A percentile compares a stretch with the other conserved stretches of the same genome.
Conservation (phyloP, 441 rosid genomes). For the Pelargonium myrrhifolium region DNA sequence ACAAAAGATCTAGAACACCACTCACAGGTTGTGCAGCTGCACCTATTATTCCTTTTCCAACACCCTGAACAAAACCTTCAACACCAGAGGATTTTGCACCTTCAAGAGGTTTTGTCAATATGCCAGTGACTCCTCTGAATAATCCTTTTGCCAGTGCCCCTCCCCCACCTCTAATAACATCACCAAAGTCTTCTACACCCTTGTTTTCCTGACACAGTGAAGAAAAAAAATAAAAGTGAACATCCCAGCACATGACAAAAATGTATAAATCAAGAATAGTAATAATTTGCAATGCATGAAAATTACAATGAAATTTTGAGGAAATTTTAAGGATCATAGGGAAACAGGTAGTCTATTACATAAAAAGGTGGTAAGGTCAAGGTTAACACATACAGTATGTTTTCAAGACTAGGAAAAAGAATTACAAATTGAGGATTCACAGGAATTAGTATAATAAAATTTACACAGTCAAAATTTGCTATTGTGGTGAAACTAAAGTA, state of each 20-base stretch:
- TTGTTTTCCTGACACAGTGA: conserved; percentile 63
- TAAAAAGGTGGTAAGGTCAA: too few species aligned
- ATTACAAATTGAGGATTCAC: too few species aligned
- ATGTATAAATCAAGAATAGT: not conserved
- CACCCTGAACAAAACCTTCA: conserved; percentile 96
- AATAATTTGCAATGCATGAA: not conserved
- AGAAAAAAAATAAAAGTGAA: not conserved
- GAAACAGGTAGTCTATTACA: too few species aligned
- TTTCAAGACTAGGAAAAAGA: too few species aligned
- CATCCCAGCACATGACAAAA: not conserved
- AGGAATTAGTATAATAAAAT: too few species aligned
- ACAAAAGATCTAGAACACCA: conserved; percentile 94
- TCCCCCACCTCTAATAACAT: conserved; percentile 96
- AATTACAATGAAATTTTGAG: not conserved
- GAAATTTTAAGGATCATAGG: too few species aligned
- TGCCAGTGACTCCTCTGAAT: conserved; percentile 97
- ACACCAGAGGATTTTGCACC: conserved; percentile 96
- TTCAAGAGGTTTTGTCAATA: conserved; percentile 93
- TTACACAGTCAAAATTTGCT: too few species aligned
- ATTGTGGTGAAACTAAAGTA: too few species aligned
- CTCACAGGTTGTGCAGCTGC: conserved; percentile 99
- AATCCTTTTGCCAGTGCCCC: conserved; percentile 97
- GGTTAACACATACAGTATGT: too few species aligned
- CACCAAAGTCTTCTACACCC: conserved; percentile 96
- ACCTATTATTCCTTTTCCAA: conserved; percentile 95